These are phyloP conservation scores for Aspergillus tamarii DNA, from an alignment of 2,329 filamentous ascomycete species.

Conservation along the genomic window DNA sequence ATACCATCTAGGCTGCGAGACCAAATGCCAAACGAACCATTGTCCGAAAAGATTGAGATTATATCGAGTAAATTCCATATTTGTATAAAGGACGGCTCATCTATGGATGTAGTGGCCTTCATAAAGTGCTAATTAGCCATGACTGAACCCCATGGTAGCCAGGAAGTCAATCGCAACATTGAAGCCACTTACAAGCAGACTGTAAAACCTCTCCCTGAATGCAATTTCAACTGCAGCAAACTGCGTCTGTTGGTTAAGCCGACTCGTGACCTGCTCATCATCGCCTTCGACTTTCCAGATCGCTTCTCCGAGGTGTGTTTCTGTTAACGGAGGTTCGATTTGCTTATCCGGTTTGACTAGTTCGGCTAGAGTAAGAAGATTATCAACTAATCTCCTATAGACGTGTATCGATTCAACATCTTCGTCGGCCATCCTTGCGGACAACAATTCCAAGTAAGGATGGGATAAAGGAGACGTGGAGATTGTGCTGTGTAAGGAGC, in stretches of 20 bases:
- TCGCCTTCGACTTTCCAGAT: slow-evolving; percentile 43
- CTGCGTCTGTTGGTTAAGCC: slow-evolving; percentile 56
- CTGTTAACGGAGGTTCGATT: slow-evolving; percentile 75
- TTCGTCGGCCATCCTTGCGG: slow-evolving; percentile 35
- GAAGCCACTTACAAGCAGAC: slow-evolving; percentile 66
- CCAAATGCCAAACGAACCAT: slow-evolving; percentile 58
- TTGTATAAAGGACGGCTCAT: slow-evolving; percentile 75
- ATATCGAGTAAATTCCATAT: slow-evolving; percentile 96
- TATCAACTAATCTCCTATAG: slow-evolving; percentile 58
- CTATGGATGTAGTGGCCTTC: slow-evolving; percentile 74
- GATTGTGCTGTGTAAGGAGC: slow-evolving; percentile 7
- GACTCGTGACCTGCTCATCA: slow-evolving; percentile 26
- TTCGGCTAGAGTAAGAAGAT: slow-evolving; percentile 63
- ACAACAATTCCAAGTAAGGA: background rate
- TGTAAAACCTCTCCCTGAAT: slow-evolving; percentile 77
- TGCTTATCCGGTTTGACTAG: slow-evolving; percentile 60
- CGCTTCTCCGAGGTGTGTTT: slow-evolving; percentile 58
- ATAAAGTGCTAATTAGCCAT: slow-evolving; percentile 18
- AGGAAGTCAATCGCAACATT: background rate
- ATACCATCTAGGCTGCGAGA: background rate
- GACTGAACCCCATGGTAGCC: background rate
- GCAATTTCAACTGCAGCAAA: slow-evolving; percentile 81
- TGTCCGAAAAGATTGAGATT: slow-evolving; percentile 83
- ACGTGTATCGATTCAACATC: slow-evolving; percentile 41
- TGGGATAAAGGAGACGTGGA: slow-evolving; percentile 12